Conservation (phyloP, 129 eudicot species). For the Escallonia herrerae region DNA sequence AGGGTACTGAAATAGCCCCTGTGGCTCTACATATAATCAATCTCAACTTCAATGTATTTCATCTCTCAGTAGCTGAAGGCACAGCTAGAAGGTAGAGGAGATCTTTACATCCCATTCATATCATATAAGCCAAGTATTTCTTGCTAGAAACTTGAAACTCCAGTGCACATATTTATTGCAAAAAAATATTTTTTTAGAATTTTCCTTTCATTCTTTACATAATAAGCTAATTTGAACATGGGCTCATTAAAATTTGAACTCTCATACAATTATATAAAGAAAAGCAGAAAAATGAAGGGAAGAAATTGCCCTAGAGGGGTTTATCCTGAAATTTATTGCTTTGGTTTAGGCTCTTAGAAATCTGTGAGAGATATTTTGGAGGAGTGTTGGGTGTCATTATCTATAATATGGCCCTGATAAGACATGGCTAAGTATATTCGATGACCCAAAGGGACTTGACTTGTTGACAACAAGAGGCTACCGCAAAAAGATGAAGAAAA, state of each 20-base stretch:
- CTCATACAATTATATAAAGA: too few relatives aligned
- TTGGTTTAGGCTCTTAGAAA: not conserved
- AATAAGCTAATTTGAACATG: not conserved
- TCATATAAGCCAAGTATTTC: too few relatives aligned
- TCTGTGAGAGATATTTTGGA: slow-evolving; percentile 4
- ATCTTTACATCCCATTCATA: not conserved
- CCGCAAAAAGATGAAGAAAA: slow-evolving; percentile 9
- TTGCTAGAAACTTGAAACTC: too few relatives aligned
- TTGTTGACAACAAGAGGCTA: slow-evolving; percentile 26
- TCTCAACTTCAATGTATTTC: too few relatives aligned
- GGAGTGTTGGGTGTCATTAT: slow-evolving; percentile 21
- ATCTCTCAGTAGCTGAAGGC: too few relatives aligned
- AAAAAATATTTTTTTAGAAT: not conserved
- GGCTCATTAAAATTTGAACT: not conserved
- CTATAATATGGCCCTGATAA: slow-evolving; percentile 15
- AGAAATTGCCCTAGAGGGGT: too few relatives aligned
- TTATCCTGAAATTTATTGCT: not conserved
- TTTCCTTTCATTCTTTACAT: slow-evolving; percentile 17
- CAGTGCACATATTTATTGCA: not conserved
- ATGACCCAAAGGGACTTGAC: not conserved
- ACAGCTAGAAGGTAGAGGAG: too few relatives aligned
- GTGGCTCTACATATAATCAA: too few relatives aligned
- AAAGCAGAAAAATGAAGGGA: not conserved
- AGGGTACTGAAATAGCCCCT: too few relatives aligned
- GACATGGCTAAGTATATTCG: slow-evolving; percentile 21